Conservation (phyloP, 225 moss, liverwort and hornwort species). For the Physcomitrellopsis africana region DNA sequence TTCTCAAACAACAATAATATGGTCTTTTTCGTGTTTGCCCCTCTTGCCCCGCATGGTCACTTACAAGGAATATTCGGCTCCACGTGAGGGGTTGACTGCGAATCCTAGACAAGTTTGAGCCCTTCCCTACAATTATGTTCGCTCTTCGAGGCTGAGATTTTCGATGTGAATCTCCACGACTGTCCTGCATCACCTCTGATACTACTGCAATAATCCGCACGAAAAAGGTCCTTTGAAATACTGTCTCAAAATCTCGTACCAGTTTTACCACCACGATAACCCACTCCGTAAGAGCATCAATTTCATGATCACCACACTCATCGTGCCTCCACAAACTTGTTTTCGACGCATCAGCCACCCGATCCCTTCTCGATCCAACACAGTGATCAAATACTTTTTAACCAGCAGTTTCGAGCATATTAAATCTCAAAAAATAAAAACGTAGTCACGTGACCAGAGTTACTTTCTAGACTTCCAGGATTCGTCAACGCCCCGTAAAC, state of each 20-base stretch:
- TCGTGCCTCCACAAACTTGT: not conserved
- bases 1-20: conserved; percentile 35
- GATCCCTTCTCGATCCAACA: not conserved
- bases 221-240: not conserved
- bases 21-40: conserved; percentile 43
- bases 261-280: conserved; percentile 26
- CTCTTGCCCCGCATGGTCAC: conserved; percentile 51
- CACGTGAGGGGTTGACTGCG: conserved; percentile 27
- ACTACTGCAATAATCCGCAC: conserved; percentile 21
- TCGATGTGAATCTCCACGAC: conserved; percentile 23
- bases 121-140: conserved; percentile 32
- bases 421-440: not conserved
- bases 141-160: conserved; percentile 29
- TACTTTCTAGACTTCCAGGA: conserved; percentile 1
- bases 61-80: conserved; percentile 31
- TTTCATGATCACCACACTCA: not conserved
- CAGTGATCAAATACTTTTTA: not conserved
- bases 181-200: conserved; percentile 43
- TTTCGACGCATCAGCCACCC: not conserved
- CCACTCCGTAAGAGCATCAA: not conserved
- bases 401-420: not conserved
- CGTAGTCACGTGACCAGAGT: not conserved
- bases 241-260: conserved; percentile 5
- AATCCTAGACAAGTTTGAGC: conserved; percentile 33
- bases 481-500: conserved; percentile 1